Conservation (phyloP, 2,329 filamentous ascomycete genomes). For the Penicillium capsulatum region DNA sequence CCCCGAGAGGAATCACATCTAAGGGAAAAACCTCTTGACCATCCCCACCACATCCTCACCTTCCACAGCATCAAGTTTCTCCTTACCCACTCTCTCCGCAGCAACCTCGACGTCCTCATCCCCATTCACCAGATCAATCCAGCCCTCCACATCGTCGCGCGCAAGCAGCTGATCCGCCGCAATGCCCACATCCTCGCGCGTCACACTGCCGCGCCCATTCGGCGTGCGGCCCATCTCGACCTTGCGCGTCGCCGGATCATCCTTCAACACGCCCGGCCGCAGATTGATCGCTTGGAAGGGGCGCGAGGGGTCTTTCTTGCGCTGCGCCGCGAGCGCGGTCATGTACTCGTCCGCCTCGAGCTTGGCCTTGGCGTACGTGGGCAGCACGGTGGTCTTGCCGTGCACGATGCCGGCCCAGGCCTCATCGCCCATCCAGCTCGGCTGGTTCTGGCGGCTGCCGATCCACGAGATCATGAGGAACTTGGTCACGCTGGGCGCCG, state of each 20-base stretch:
- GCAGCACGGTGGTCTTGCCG: conserved; percentile 48
- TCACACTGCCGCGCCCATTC: conserved; percentile 42
- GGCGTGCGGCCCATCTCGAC: conserved; percentile 48
- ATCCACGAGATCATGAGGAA: conserved; percentile 55
- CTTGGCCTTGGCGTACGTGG: conserved; percentile 53
- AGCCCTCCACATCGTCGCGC: conserved; percentile 47
- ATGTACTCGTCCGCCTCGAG: conserved; percentile 55
- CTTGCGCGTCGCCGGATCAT: conserved; percentile 46
- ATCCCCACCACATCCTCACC: conserved; percentile 51
- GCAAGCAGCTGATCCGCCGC: conserved; percentile 49
- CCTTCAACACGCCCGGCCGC: conserved; percentile 49
- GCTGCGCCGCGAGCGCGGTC: conserved; percentile 42
- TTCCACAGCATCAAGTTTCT: conserved; percentile 46
- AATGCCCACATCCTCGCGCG: conserved; percentile 50
- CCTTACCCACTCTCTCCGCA: conserved; percentile 44
- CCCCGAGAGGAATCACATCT: too few relatives aligned
- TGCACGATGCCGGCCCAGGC: conserved; percentile 46
- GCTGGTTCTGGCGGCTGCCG: conserved; percentile 46
- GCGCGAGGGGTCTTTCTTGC: conserved; percentile 20
- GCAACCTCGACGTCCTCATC: conserved; percentile 46
- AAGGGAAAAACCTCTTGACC: conserved; percentile 31
- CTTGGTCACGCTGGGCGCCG: conserved; percentile 46
- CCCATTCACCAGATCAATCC: conserved; percentile 53
- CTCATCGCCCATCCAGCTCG: conserved; percentile 50
- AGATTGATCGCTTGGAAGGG: conserved; percentile 50